A percentile compares a stretch with the other conserved stretches of the same genome.
These are phyloP conservation scores for Orychophragmus violaceus DNA, from an alignment of 345 rosid species.

Conservation along the genomic window DNA sequence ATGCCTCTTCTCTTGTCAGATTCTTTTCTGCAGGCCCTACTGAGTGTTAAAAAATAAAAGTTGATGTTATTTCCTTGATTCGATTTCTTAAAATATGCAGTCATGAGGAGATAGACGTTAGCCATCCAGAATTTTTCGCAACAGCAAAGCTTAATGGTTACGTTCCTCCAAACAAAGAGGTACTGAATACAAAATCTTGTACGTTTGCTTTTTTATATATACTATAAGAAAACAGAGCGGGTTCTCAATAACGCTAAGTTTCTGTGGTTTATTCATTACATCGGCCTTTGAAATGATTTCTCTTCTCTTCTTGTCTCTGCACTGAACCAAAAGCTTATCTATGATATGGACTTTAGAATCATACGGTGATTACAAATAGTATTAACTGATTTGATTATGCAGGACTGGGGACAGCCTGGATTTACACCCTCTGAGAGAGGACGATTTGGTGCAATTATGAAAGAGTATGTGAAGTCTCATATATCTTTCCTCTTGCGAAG, in stretches of 20 bases:
- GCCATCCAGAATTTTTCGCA: constrained; percentile 89
- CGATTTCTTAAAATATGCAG: constrained; percentile 38
- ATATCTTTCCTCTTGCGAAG: not conserved
- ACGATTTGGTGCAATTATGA: constrained; percentile 66
- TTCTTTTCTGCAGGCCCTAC: not conserved
- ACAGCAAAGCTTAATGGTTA: constrained; percentile 90
- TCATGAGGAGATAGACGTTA: constrained; percentile 89
- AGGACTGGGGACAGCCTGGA: constrained; percentile 98
- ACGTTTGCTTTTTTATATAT: not conserved
- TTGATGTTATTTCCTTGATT: not conserved
- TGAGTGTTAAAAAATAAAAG: not conserved
- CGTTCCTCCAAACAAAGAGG: constrained; percentile 87
- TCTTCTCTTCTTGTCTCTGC: not conserved
- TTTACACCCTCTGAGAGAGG: constrained; percentile 88
- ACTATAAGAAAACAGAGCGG: not conserved
- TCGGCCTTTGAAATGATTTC: not conserved
- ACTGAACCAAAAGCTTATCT: not conserved
- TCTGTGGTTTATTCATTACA: not conserved
- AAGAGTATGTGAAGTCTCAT: constrained; percentile 60
- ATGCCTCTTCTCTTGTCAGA: not conserved
- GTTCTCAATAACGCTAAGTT: not conserved
- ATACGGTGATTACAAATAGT: not conserved
- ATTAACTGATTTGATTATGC: constrained; percentile 11
- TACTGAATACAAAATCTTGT: constrained; percentile 8
- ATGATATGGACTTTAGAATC: not conserved